These are phyloP conservation scores for Ceratobasidium sp. DNA, from an alignment of 1,284 basidiomycete species.

Conservation along the genomic window DNA sequence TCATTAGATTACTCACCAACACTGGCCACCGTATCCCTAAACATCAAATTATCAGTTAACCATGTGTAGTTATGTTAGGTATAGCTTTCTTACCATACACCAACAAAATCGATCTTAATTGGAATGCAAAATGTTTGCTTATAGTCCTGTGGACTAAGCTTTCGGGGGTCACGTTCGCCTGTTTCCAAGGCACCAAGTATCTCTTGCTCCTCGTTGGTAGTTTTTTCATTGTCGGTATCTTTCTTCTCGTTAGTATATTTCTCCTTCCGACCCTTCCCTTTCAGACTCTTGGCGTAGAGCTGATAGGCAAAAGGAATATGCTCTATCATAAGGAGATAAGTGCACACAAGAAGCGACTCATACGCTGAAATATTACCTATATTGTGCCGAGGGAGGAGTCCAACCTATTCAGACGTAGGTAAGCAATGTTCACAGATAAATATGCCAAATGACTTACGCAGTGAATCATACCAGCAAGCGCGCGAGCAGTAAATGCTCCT, in stretches of 20 bases:
- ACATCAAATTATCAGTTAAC: background rate
- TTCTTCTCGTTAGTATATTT: background rate
- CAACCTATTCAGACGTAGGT: background rate
- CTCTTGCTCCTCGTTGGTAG: background rate
- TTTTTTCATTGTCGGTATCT: background rate
- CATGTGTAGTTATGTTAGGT: background rate
- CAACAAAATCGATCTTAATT: slow-evolving; percentile 43
- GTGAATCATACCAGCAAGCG: slow-evolving; percentile 44
- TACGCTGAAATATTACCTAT: background rate
- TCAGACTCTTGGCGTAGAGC: slow-evolving; percentile 24
- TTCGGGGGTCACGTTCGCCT: background rate
- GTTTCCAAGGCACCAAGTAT: background rate
- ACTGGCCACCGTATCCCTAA: slow-evolving; percentile 43
- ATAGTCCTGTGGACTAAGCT: slow-evolving; percentile 29
- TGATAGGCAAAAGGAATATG: slow-evolving; percentile 46
- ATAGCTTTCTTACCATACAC: slow-evolving; percentile 42
- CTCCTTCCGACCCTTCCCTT: background rate
- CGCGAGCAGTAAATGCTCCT: slow-evolving; percentile 43
- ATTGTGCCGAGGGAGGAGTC: slow-evolving; percentile 12
- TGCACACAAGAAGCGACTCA: background rate
- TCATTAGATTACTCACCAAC: slow-evolving; percentile 21
- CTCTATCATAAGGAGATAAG: slow-evolving; percentile 1
- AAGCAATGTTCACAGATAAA: background rate
- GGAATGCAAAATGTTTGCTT: slow-evolving; percentile 42
- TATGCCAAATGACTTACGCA: background rate